Evolutionary conservation across 164 flowering plant species (phyloP).

Genomic region (Litsea cubeba): DNA sequence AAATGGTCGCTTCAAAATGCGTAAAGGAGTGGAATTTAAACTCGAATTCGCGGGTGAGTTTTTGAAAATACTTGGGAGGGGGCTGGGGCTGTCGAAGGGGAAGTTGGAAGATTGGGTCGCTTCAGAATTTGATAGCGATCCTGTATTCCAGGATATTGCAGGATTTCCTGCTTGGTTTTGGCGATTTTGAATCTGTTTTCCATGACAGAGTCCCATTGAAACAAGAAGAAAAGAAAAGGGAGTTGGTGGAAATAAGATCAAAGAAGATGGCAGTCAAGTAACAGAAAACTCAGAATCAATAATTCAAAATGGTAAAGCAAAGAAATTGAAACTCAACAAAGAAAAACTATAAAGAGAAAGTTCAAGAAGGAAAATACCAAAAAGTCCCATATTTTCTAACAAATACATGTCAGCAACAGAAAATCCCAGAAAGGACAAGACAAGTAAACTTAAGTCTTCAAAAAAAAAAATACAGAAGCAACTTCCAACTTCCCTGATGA

Average conservation of each 20-base stretch:
- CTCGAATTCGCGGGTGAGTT: conserved; percentile 75
- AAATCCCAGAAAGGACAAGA: not conserved
- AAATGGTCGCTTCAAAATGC: conserved; percentile 76
- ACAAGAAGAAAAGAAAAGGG: not conserved
- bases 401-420: not conserved
- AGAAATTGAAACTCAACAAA: not conserved
- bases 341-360: not conserved
- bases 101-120: conserved; percentile 44
- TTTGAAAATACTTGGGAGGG: conserved; percentile 59
- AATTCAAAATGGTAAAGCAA: not conserved
- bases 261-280: not conserved
- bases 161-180: conserved; percentile 26
- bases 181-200: conserved; percentile 46
- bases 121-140: conserved; percentile 20
- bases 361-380: not conserved
- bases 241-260: not conserved
- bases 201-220: conserved; percentile 89
- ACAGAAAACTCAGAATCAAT: not conserved
- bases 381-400: too few relatives aligned
- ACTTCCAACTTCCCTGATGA: too few relatives aligned
- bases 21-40: conserved; percentile 59
- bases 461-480: too few relatives aligned
- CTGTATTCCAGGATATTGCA: conserved; percentile 13
- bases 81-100: conserved; percentile 85
- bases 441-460: too few relatives aligned